Evolutionary conservation across 1,284 basidiomycete genomes (phyloP).

Genomic region (Phellinidium pouzarii): DNA sequence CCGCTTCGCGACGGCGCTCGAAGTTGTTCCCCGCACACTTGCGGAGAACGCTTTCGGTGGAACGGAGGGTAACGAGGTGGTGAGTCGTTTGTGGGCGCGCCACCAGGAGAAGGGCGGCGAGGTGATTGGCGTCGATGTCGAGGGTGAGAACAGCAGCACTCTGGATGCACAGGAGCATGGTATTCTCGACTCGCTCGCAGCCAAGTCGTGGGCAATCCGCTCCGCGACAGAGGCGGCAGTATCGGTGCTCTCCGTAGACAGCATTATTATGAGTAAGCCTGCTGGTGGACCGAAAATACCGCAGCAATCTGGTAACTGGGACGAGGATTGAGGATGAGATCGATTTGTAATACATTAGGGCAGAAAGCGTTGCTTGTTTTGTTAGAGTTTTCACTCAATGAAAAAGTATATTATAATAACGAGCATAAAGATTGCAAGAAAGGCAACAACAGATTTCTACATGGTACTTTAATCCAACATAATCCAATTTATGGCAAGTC

Average conservation of each 20-base stretch:
- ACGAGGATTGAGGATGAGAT: slow-evolving; percentile 43
- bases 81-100: slow-evolving; percentile 84
- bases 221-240: slow-evolving; percentile 93
- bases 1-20: slow-evolving; percentile 84
- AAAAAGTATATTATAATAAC: neutral
- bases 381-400: neutral
- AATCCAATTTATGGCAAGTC: neutral
- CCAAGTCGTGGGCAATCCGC: slow-evolving; percentile 85
- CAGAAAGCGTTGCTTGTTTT: neutral
- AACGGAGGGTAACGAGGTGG: slow-evolving; percentile 87
- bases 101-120: slow-evolving; percentile 72
- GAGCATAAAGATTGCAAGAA: neutral
- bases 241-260: slow-evolving; percentile 91
- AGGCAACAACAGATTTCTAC: neutral
- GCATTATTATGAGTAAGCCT: slow-evolving; percentile 96
- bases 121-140: slow-evolving; percentile 87
- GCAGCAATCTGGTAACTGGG: slow-evolving; percentile 79
- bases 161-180: slow-evolving; percentile 53
- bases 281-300: slow-evolving; percentile 83
- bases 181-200: slow-evolving; percentile 81
- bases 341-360: slow-evolving; percentile 3
- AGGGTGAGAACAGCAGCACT: slow-evolving; percentile 74
- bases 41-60: slow-evolving; percentile 94
- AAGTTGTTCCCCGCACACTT: slow-evolving; percentile 89
- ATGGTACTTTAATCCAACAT: neutral